A percentile compares a stretch with the other conserved stretches of the same genome.
Evolutionary conservation across 345 rosid genomes (phyloP).

Genomic region (Turritis glabra): DNA sequence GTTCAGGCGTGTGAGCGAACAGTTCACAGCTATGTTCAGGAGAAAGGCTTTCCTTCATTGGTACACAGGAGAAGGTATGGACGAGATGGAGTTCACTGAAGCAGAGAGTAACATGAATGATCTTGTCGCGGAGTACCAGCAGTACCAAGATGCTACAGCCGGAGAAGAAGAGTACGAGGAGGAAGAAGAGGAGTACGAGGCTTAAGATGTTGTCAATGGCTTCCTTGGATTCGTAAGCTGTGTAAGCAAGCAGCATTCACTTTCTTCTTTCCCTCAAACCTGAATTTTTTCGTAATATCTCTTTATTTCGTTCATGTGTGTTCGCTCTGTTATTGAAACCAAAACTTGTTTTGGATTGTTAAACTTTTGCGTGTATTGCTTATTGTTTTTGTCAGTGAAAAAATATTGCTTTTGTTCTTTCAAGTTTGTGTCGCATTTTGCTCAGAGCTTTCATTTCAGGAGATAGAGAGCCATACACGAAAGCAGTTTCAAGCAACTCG

Average conservation of each 20-base stretch:
- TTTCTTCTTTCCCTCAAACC: constrained; percentile 13
- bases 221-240: constrained; percentile 22
- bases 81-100: constrained; percentile 47
- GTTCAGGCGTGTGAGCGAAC: constrained; percentile 48
- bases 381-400: constrained; percentile 37
- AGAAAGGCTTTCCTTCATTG: constrained; percentile 51
- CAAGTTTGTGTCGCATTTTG: background rate
- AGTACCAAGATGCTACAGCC: constrained; percentile 48
- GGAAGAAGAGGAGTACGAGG: constrained; percentile 40
- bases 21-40: constrained; percentile 50
- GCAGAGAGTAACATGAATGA: constrained; percentile 51
- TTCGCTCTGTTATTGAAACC: constrained; percentile 27
- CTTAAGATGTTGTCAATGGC: constrained; percentile 15
- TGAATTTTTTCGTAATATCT: background rate
- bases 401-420: constrained; percentile 29
- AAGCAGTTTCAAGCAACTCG: background rate
- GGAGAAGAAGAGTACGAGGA: constrained; percentile 45
- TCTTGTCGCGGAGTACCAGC: constrained; percentile 49
- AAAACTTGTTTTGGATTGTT: constrained; percentile 23
- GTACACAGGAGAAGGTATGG: constrained; percentile 50
- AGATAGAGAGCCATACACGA: too few relatives aligned
- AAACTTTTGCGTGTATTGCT: constrained; percentile 37
- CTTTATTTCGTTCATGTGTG: constrained; percentile 21
- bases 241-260: constrained; percentile 35
- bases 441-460: background rate